Evolutionary conservation across 495 filamentous ascomycete species (phyloP).

Genomic region (Penicillium chermesinum): DNA sequence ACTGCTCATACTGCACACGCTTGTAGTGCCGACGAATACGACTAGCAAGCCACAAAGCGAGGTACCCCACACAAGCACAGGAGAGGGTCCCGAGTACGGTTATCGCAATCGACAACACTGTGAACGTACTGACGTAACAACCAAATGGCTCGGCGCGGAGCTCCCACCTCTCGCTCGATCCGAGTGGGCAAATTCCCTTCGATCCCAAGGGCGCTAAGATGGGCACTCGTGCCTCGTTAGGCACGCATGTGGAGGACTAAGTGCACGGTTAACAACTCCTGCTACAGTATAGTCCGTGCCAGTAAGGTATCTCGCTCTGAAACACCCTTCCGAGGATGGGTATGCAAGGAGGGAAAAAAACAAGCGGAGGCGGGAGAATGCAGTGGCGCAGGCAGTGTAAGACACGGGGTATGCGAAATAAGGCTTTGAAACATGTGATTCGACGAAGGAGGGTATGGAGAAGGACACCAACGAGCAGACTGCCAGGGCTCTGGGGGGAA

Average conservation of each 20-base stretch:
- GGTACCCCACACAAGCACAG: conserved; percentile 23
- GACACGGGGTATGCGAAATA: neutral
- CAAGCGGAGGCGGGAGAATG: neutral
- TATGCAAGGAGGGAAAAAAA: conserved; percentile 4
- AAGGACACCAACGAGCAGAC: neutral
- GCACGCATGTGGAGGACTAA: conserved; percentile 49
- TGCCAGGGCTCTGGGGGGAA: neutral
- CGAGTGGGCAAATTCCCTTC: conserved; percentile 43
- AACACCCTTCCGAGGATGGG: conserved; percentile 2
- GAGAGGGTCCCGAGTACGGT: conserved; percentile 34
- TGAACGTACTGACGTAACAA: conserved; percentile 47
- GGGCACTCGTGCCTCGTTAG: conserved; percentile 37
- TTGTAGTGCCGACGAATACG: conserved; percentile 23
- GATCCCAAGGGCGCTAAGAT: conserved; percentile 43
- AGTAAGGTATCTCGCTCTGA: neutral
- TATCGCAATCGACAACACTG: conserved; percentile 38
- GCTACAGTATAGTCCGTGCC: neutral
- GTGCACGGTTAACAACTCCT: neutral
- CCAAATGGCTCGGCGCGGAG: conserved; percentile 45
- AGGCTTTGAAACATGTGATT: neutral
- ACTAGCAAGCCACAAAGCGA: conserved; percentile 20
- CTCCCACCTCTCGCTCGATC: conserved; percentile 48
- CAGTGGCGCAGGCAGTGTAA: neutral
- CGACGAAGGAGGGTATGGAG: neutral
- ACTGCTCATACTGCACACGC: conserved; percentile 9